Conservation (phyloP, 768 basidiomycete genomes). For the Daedaleopsis nitida region DNA sequence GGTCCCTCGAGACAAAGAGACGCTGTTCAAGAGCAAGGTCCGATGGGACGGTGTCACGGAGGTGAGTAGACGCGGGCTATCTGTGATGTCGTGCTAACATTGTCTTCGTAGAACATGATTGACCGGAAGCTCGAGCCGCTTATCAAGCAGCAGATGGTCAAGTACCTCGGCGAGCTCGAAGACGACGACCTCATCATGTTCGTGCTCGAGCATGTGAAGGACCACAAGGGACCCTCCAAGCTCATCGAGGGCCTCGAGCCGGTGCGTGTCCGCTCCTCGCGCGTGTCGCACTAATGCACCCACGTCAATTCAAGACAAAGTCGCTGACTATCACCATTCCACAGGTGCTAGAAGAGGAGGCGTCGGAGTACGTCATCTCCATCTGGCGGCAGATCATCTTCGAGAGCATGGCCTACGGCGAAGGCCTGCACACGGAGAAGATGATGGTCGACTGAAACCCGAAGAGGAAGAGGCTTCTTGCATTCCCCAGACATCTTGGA, state of each 20-base stretch:
- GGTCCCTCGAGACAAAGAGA: slow-evolving; percentile 78
- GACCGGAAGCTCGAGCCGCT: slow-evolving; percentile 86
- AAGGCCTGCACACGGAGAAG: slow-evolving; percentile 84
- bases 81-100: slow-evolving; percentile 19
- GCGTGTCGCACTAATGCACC: slow-evolving; percentile 1
- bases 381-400: slow-evolving; percentile 94
- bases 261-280: slow-evolving; percentile 49
- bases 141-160: slow-evolving; percentile 79
- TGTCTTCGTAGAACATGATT: slow-evolving; percentile 60
- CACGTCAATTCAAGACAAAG: not conserved
- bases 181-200: slow-evolving; percentile 96
- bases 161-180: slow-evolving; percentile 89
- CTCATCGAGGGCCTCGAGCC: slow-evolving; percentile 90
- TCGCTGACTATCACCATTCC: not conserved
- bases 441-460: slow-evolving; percentile 70
- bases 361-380: slow-evolving; percentile 69
- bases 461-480: too few species aligned
- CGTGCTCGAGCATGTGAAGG: slow-evolving; percentile 89
- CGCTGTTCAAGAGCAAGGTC: slow-evolving; percentile 80
- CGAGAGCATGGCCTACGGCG: slow-evolving; percentile 91
- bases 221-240: slow-evolving; percentile 83
- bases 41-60: slow-evolving; percentile 91
- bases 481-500: not conserved
- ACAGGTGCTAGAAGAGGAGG: slow-evolving; percentile 93
- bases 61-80: slow-evolving; percentile 47